Evolutionary conservation across 208 protist species (phyloP).

Genomic region (Polymyxa betae): DNA sequence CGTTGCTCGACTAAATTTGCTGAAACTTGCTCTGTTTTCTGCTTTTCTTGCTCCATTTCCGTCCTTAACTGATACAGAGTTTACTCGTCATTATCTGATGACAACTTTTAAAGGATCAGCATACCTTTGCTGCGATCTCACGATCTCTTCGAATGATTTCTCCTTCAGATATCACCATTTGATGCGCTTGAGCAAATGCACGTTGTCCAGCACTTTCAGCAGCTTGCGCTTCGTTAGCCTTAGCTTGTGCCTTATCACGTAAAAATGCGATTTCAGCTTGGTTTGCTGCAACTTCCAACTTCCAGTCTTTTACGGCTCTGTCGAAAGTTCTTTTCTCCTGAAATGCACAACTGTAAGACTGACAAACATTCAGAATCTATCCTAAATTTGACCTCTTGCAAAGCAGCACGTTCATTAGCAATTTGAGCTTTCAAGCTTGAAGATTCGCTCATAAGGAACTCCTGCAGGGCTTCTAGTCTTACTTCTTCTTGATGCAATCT

Average conservation of each 20-base stretch:
- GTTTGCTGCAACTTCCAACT: not conserved
- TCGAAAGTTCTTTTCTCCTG: slow-evolving; percentile 2
- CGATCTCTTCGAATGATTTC: slow-evolving; percentile 1
- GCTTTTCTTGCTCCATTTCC: not conserved
- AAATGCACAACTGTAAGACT: not conserved
- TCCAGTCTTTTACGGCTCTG: not conserved
- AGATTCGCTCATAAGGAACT: slow-evolving; percentile 32
- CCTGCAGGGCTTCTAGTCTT: not conserved
- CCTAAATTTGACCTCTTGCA: not conserved
- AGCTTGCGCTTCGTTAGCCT: not conserved
- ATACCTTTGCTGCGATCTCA: not conserved
- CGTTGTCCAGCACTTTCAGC: not conserved
- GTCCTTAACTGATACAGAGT: too few relatives aligned
- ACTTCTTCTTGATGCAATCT: not conserved
- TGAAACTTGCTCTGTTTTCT: not conserved
- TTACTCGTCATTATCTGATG: too few relatives aligned
- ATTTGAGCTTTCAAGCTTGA: not conserved
- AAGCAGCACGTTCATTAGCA: slow-evolving; percentile 17
- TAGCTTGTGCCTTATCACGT: slow-evolving; percentile 1
- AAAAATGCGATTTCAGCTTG: slow-evolving; percentile 51
- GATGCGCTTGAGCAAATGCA: slow-evolving; percentile 18
- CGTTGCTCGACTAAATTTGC: not conserved
- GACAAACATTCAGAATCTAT: not conserved
- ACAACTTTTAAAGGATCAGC: too few relatives aligned
- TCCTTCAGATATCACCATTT: not conserved